phyloP scores from a whole-genome alignment of 768 basidiomycete species.

The Mycena belliarum region DNA sequence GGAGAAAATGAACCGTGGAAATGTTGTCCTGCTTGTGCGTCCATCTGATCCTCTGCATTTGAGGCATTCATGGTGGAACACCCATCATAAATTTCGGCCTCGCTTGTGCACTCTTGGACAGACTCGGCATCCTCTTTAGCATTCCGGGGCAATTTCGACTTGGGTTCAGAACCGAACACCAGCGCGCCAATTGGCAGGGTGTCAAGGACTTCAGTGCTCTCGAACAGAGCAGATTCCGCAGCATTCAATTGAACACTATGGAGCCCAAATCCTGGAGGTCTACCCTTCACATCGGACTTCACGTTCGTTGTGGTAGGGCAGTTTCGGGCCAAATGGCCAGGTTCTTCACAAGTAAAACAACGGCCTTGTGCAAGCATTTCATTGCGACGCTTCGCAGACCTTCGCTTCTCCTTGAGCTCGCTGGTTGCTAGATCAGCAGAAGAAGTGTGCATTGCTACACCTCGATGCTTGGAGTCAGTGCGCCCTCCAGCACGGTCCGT shows the following conservation, averaged over 20 bases:
- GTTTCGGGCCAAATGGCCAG: conserved; percentile 5
- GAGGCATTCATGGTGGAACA: too few species aligned
- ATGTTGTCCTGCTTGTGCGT: too few species aligned
- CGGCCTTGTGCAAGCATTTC: conserved; percentile 7
- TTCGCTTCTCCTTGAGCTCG: background rate
- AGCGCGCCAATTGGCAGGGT: too few species aligned
- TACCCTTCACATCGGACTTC: conserved; percentile 2
- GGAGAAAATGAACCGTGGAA: too few species aligned
- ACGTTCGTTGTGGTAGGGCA: background rate
- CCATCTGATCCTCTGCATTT: too few species aligned
- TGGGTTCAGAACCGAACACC: too few species aligned
- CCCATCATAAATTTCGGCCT: too few species aligned
- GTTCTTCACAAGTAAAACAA: conserved; percentile 7
- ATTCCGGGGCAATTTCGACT: too few species aligned
- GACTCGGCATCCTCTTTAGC: too few species aligned
- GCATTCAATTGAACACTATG: background rate
- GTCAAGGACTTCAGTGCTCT: background rate
- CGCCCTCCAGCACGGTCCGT: background rate
- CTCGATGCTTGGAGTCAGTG: background rate
- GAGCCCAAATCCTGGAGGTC: background rate
- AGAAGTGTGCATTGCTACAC: background rate
- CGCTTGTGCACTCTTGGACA: too few species aligned
- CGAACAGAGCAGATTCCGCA: background rate
- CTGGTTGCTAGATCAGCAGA: too few species aligned
- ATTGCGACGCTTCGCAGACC: background rate